Evolutionary conservation across 2,329 filamentous ascomycete genomes (phyloP), one percentile per base, ranked within the genome.

Genomic region (Phaeosphaeria sp.): DNA sequence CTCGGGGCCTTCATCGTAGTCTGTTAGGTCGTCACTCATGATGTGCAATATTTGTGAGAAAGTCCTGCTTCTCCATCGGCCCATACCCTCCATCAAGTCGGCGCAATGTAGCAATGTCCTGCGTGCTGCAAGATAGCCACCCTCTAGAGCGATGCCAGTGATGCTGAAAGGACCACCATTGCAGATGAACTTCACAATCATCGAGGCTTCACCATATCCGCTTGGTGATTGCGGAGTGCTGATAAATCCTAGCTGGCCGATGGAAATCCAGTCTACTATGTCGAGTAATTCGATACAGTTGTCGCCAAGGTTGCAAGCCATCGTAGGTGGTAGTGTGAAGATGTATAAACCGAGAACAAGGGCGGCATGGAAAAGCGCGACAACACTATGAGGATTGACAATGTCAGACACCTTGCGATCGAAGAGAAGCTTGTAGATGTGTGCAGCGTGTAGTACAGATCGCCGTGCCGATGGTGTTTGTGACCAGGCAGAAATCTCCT

Each of bases 1-100:
- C 20, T 59, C 57, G 7, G 42, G 50, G 1, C 52, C 36, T n/a
- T 39, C 54, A 15, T 73, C 72, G 41, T 67, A 62, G 54, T 81
- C 78, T 22, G 79, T 77, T 43, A 81, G 62, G 56, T 79, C 77
- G 72, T 85, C 83, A 64, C 82, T 84, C 83, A 85, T 84, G 25
- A 84, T 84, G 61, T 83, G 81, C 49, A 85, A 66, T 50, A 85
- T 82, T 62, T 83, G 79, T 3, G 79, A 81, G 62, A 83, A 82
- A 2, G 82, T 82, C 54, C 79, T 75, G 44, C 80, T 79, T 60
- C 80, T 82, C 81, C 83, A 83, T 36, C 81, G 79, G 15, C 81
- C 82, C 50, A 83, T 80, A 42, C 83, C 83, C 55, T 84, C 83
- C 68, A 85, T 78, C 15, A 85, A 71, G 43, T 81, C 78, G 2